Evolutionary conservation across 352 stramenopile species (phyloP).

Genomic region (Nothophytophthora sp.): DNA sequence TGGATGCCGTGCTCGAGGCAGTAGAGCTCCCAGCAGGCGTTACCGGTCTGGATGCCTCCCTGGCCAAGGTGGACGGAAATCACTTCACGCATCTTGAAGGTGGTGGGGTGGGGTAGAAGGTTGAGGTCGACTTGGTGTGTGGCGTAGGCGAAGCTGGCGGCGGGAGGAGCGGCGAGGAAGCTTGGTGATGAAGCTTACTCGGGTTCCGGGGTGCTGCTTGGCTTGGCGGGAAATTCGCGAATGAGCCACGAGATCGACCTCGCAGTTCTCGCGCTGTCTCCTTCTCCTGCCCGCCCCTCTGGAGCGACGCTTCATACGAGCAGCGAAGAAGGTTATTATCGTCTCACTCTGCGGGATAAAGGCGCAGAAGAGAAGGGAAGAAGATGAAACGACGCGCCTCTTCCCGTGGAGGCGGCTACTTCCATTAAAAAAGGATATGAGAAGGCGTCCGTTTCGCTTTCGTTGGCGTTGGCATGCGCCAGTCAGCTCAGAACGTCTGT

Average conservation of each 20-base stretch:
- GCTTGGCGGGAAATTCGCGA: constrained; percentile 18
- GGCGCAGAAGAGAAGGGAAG: too few species aligned
- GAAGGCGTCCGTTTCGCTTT: too few species aligned
- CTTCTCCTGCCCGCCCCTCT: too few species aligned
- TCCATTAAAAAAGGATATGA: too few species aligned
- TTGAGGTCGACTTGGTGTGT: background rate
- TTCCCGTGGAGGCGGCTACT: too few species aligned
- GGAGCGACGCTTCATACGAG: too few species aligned
- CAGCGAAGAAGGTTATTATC: too few species aligned
- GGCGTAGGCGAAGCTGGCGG: constrained; percentile 2
- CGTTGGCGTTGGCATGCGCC: too few species aligned
- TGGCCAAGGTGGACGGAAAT: constrained; percentile 94
- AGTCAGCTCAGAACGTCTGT: too few species aligned
- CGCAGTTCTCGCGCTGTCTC: too few species aligned
- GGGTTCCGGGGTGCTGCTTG: constrained; percentile 6
- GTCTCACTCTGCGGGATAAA: too few species aligned
- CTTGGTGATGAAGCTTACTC: constrained; percentile 77
- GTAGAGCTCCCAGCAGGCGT: constrained; percentile 92
- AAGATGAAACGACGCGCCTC: too few species aligned
- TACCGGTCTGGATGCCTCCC: constrained; percentile 76
- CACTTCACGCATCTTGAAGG: constrained; percentile 51
- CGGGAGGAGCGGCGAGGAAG: constrained; percentile 45
- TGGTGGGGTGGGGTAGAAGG: background rate
- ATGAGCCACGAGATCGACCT: constrained; percentile 8
- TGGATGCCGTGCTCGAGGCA: constrained; percentile 91